Evolutionary conservation across 2,329 filamentous ascomycete genomes (phyloP).

Genomic region (Aspergillus bombycis): DNA sequence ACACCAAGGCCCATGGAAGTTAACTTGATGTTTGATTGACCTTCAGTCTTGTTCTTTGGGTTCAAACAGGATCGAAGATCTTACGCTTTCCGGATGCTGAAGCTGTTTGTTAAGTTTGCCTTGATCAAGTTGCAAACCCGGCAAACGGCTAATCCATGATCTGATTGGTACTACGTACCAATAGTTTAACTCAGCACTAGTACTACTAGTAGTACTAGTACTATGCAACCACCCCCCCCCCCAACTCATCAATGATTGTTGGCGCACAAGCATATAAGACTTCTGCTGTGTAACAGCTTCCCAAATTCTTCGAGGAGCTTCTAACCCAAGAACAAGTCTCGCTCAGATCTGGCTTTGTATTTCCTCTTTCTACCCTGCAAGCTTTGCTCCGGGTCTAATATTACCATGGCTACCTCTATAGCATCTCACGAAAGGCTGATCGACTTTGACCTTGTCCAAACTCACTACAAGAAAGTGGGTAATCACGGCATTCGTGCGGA

Average conservation of each 20-base stretch:
- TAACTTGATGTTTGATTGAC: background rate
- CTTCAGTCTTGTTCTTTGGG: background rate
- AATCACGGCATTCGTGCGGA: conserved; percentile 39
- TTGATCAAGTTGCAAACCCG: background rate
- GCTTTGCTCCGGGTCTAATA: background rate
- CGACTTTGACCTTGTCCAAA: conserved; percentile 44
- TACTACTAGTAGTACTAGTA: no score
- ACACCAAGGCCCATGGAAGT: background rate
- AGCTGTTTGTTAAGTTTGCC: background rate
- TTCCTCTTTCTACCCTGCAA: background rate
- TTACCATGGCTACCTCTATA: background rate
- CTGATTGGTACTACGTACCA: background rate
- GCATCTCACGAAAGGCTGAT: conserved; percentile 24
- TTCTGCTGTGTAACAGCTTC: background rate
- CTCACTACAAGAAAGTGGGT: conserved; percentile 46
- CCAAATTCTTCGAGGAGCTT: background rate
- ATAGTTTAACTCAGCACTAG: background rate
- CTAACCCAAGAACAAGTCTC: background rate
- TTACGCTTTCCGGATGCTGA: background rate
- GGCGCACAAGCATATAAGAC: background rate
- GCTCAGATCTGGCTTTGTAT: background rate
- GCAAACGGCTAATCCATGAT: background rate
- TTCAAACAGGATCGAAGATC: background rate
- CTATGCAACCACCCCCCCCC: no score
- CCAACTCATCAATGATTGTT: background rate